A percentile compares a stretch with the other conserved stretches of the same genome.
These are phyloP conservation scores for Lathyrus oleraceus DNA, from an alignment of 306 rosid genomes.

Conservation along the genomic window DNA sequence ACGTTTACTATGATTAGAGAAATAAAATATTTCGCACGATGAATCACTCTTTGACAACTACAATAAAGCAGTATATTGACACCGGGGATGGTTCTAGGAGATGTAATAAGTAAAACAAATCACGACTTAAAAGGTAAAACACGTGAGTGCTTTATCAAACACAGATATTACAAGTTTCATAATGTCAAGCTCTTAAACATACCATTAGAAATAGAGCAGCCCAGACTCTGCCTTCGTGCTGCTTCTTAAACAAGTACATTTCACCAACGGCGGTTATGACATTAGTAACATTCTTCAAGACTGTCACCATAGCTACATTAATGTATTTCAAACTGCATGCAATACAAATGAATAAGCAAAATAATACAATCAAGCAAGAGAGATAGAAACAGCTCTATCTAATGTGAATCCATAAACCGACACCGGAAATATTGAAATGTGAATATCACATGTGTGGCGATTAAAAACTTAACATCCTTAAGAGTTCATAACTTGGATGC, in stretches of 20 bases:
- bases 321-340: conserved; percentile 94
- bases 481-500: conserved; percentile 11
- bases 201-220: conserved; percentile 95
- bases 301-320: conserved; percentile 98
- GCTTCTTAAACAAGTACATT: conserved; percentile 89
- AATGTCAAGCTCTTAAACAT: conserved; percentile 35
- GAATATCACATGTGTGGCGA: conserved; percentile 6
- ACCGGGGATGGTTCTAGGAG: conserved; percentile 12
- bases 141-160: conserved; percentile 22
- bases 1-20: conserved; percentile 17
- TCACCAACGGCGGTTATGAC: conserved; percentile 97
- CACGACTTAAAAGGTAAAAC: neutral
- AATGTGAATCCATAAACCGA: conserved; percentile 22
- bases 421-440: conserved; percentile 9
- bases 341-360: conserved; percentile 32
- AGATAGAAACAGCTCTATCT: neutral
- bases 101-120: conserved; percentile 29
- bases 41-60: conserved; percentile 24
- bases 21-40: neutral
- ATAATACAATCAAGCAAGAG: neutral
- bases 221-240: conserved; percentile 88
- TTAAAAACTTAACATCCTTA: conserved; percentile 12
- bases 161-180: neutral
- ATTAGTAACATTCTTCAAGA: conserved; percentile 95
- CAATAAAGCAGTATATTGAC: neutral